These are phyloP conservation scores for Pseudoturritis turrita DNA, from an alignment of 345 rosid species.

Conservation along the genomic window DNA sequence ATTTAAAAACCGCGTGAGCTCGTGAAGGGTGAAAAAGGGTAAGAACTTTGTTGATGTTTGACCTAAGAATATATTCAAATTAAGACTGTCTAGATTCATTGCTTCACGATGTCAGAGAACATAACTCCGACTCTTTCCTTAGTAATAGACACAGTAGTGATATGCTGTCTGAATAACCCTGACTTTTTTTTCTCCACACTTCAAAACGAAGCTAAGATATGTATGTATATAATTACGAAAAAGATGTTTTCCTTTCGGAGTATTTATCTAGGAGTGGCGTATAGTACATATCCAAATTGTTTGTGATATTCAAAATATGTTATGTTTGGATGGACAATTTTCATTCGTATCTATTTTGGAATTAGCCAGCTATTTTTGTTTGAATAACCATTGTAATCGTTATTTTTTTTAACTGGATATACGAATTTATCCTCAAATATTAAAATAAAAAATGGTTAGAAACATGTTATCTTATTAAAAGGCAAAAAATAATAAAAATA, in stretches of 20 bases:
- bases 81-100: slow-evolving; percentile 22
- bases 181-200: neutral
- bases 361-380: neutral
- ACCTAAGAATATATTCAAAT: neutral
- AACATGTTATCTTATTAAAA: no score
- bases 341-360: no score
- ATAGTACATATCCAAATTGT: neutral
- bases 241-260: neutral
- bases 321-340: neutral
- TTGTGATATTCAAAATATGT: neutral
- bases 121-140: neutral
- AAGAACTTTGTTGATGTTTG: neutral
- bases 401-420: no score
- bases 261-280: neutral
- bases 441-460: no score
- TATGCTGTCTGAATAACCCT: neutral
- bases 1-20: neutral
- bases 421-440: no score
- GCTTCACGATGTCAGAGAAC: neutral
- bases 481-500: no score
- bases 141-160: neutral
- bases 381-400: neutral
- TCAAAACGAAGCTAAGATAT: neutral
- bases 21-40: neutral
- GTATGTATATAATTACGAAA: no score